Evolutionary conservation across 1,284 basidiomycete genomes (phyloP).

Genomic region (Melampsora americana): DNA sequence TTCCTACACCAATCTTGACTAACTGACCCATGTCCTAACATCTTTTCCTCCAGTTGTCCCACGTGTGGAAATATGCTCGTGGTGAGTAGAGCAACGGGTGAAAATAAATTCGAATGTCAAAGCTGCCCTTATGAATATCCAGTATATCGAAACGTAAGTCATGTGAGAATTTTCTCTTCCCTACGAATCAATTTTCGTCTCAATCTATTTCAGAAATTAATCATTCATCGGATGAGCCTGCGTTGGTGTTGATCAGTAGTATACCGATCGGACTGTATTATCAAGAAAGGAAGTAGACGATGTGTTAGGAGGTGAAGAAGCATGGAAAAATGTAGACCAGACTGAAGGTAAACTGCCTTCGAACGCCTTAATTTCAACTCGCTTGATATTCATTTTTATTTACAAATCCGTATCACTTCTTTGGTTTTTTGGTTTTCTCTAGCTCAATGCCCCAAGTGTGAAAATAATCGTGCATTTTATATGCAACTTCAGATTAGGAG

Average conservation of each 20-base stretch:
- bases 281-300: constrained; percentile 86
- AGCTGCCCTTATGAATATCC: constrained; percentile 94
- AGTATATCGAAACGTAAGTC: constrained; percentile 68
- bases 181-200: background rate
- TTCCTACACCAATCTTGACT: background rate
- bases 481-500: constrained; percentile 94
- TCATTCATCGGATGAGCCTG: constrained; percentile 10
- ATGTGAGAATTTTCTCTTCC: constrained; percentile 11
- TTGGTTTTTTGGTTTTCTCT: background rate
- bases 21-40: background rate
- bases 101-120: constrained; percentile 87
- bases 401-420: background rate
- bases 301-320: constrained; percentile 85
- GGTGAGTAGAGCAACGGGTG: constrained; percentile 61
- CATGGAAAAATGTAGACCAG: constrained; percentile 92
- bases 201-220: constrained; percentile 8
- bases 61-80: constrained; percentile 88
- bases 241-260: constrained; percentile 58
- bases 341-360: constrained; percentile 64
- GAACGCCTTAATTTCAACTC: background rate
- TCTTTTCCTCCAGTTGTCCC: constrained; percentile 63
- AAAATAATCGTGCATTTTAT: constrained; percentile 82
- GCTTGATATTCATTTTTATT: background rate
- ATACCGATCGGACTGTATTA: constrained; percentile 73
- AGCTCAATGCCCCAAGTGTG: constrained; percentile 88